Evolutionary conservation across 768 basidiomycete species (phyloP), one percentile per base, ranked within the genome.

Genomic region (Russula virescens): DNA sequence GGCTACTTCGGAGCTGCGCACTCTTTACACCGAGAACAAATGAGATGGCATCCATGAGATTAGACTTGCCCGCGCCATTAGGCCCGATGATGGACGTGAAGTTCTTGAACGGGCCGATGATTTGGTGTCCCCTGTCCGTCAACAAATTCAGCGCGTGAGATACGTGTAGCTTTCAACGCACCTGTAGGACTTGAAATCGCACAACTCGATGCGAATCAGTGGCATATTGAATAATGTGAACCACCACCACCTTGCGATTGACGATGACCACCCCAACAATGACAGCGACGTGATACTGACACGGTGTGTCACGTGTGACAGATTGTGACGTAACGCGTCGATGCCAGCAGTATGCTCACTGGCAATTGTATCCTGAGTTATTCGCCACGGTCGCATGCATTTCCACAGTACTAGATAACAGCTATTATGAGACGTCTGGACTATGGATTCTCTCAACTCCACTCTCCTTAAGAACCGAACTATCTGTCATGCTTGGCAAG

Each of bases 21-120:
- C 91, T 94, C 78, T 95, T 94, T 31, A 98, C 89, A 34, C 97
- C 97, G 7, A 99, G 86, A 10, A 98, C 97, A 72, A 99, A 98
- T 4, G 97, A 98, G 67, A 99, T 98, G 55, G 97, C 97, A 72
- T 99, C 97, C 97, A 98, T 98, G 60, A 98, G 84, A 73, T 99
- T 99, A 11, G 94, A 96, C 73, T 99, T 98, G 63, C 97, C 97
- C 0, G 96, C 94, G 61, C 97, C 96, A 87, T 99, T 98, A 40
- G 97, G 96, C 23, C 97, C 97, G 69, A 99, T 98, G 58, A 98
- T 82, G 13, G 93, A 96, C 0, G 96, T 95, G 75, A 99, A 99
- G 70, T 87, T 86, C 76, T 83, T 85, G 78, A 95, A 94, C 1
- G 94, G 94, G 0, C 94, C 94, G 52, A 95, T 92, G 31, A 83